These are phyloP conservation scores for Rhizopogon roseolus DNA, from an alignment of 768 basidiomycete genomes.

Conservation along the genomic window DNA sequence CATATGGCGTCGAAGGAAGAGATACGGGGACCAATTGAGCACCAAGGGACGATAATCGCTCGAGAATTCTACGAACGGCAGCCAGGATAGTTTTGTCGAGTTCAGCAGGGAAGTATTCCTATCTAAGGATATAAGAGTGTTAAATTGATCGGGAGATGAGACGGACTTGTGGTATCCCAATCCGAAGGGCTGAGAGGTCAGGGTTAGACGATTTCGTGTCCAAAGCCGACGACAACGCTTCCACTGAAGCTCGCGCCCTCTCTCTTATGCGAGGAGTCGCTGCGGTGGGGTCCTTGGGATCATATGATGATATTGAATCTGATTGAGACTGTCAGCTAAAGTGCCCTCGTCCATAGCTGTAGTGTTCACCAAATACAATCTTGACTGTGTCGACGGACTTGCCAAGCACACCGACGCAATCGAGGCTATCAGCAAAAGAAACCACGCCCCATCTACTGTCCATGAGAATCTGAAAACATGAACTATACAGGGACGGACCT, in stretches of 20 bases:
- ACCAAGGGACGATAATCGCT: conserved; percentile 42
- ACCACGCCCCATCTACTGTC: conserved; percentile 77
- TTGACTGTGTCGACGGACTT: conserved; percentile 43
- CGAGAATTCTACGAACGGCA: conserved; percentile 43
- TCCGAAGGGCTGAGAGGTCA: conserved; percentile 49
- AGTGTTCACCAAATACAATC: conserved; percentile 58
- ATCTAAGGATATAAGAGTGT: neutral
- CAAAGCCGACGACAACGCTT: neutral
- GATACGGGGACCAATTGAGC: conserved; percentile 70
- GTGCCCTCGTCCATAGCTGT: neutral
- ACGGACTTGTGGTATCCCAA: conserved; percentile 72
- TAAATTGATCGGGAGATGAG: neutral
- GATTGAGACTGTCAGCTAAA: neutral
- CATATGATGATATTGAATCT: conserved; percentile 42
- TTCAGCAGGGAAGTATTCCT: conserved; percentile 82
- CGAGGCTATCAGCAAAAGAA: conserved; percentile 91
- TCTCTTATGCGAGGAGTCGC: conserved; percentile 36
- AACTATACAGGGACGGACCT: conserved; percentile 41
- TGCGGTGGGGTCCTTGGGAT: conserved; percentile 73
- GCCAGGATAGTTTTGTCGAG: conserved; percentile 41
- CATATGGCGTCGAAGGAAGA: conserved; percentile 63
- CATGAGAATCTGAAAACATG: conserved; percentile 4
- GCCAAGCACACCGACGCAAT: conserved; percentile 86
- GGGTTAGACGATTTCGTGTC: neutral
- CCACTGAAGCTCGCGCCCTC: conserved; percentile 27